phyloP scores from a whole-genome alignment of 2,329 filamentous ascomycete genomes.

The Pyrenophora teres region DNA sequence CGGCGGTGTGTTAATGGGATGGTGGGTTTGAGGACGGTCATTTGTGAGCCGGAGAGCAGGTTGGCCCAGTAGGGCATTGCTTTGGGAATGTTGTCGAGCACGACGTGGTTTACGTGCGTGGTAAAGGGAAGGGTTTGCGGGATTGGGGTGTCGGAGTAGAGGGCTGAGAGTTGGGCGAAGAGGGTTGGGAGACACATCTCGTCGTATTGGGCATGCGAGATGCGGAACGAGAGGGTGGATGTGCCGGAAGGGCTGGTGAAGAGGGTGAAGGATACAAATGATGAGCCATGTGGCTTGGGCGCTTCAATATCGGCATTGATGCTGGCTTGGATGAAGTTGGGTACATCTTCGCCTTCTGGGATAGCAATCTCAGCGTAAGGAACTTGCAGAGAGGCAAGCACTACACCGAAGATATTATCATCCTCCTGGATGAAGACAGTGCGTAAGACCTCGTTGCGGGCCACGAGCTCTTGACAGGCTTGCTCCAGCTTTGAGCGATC shows the following conservation, averaged over 20 bases:
- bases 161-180: slow-evolving; percentile 62
- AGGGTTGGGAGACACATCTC: slow-evolving; percentile 69
- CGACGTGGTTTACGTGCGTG: slow-evolving; percentile 51
- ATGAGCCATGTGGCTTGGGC: slow-evolving; percentile 61
- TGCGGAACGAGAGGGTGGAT: slow-evolving; percentile 61
- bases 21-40: slow-evolving; percentile 48
- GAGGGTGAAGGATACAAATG: slow-evolving; percentile 46
- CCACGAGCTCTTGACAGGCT: slow-evolving; percentile 61
- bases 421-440: slow-evolving; percentile 64
- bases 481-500: slow-evolving; percentile 56
- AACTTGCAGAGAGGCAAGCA: slow-evolving; percentile 60
- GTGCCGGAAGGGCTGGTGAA: slow-evolving; percentile 63
- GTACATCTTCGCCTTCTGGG: slow-evolving; percentile 55
- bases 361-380: slow-evolving; percentile 50
- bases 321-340: slow-evolving; percentile 59
- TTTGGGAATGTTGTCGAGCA: slow-evolving; percentile 51
- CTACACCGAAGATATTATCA: slow-evolving; percentile 59
- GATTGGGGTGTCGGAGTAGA: slow-evolving; percentile 52
- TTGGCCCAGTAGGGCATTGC: slow-evolving; percentile 65
- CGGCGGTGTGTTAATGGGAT: slow-evolving; percentile 37
- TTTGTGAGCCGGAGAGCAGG: slow-evolving; percentile 60
- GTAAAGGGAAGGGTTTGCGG: slow-evolving; percentile 50
- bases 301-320: slow-evolving; percentile 62
- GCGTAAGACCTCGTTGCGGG: slow-evolving; percentile 66
- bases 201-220: slow-evolving; percentile 73